phyloP scores from a whole-genome alignment of 805 yeast genomes.

The Candida ponderosae region DNA sequence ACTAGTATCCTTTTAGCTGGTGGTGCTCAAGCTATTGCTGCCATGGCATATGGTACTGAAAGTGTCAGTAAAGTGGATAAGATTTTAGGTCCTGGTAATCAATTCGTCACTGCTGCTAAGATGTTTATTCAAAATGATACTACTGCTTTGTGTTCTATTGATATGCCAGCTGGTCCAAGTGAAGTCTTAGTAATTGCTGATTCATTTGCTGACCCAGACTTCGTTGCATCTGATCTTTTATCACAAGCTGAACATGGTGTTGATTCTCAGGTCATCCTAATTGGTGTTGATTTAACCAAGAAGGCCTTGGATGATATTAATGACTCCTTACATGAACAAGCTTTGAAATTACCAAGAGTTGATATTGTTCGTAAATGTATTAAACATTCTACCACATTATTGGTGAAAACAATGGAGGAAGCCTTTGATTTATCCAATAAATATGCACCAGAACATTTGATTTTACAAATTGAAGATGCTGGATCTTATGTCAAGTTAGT shows the following conservation, averaged over 20 bases:
- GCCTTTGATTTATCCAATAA: slow-evolving; percentile 84
- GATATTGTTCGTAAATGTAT: slow-evolving; percentile 90
- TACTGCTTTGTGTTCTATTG: slow-evolving; percentile 89
- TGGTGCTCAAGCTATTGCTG: slow-evolving; percentile 98
- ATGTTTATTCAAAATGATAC: slow-evolving; percentile 96
- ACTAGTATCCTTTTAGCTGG: slow-evolving; percentile 89
- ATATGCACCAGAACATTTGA: slow-evolving; percentile 97
- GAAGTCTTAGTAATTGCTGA: slow-evolving; percentile 97
- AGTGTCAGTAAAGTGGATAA: slow-evolving; percentile 90
- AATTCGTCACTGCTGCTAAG: slow-evolving; percentile 98
- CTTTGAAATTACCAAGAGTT: slow-evolving; percentile 77
- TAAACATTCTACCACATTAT: slow-evolving; percentile 78
- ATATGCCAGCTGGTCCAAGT: slow-evolving; percentile 99
- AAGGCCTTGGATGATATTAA: slow-evolving; percentile 63
- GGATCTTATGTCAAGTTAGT: slow-evolving; percentile 60
- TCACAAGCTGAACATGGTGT: slow-evolving; percentile 99
- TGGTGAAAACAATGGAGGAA: slow-evolving; percentile 61
- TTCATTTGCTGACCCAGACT: slow-evolving; percentile 80
- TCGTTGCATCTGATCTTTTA: slow-evolving; percentile 91
- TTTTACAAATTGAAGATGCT: slow-evolving; percentile 82
- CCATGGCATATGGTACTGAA: slow-evolving; percentile 98
- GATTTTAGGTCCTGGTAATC: slow-evolving; percentile 98
- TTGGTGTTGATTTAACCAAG: slow-evolving; percentile 67
- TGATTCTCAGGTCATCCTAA: slow-evolving; percentile 92
- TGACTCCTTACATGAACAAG: slow-evolving; percentile 79